Evolutionary conservation across 306 rosid species (phyloP), one percentile per base, ranked within the genome.

Genomic region (Cicer judaicum): DNA sequence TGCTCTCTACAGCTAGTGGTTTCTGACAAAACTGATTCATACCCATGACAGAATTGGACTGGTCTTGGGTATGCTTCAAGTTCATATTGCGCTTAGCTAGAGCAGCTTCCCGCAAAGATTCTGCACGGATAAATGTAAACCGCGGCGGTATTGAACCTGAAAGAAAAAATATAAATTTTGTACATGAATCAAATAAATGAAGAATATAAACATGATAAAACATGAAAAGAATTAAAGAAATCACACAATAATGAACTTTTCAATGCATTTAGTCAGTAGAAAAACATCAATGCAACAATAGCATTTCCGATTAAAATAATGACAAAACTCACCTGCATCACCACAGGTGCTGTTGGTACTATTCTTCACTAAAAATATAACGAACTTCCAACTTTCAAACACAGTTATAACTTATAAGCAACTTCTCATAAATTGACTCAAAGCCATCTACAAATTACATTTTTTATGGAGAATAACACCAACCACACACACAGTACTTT

Each of bases 51-150:
- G 83, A 60, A 82, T 48, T 67, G 76, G 84, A 52, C 77, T 59
- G 71, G 42, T 56, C 65, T 21, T 63, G 24, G 52, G 67, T 76
- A 43, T 57, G 78, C 56, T 85, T 75, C 68, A 56, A 74, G 76
- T 82, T 77, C 55, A 10, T 69, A 68, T 64, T 72, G 46, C 68
- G 69, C 54, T 82, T 85, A 48, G 90, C 91, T 76, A 91, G 79
- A 82, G 89, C 89, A 81, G 90, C 85, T 55, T 87, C 76, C 64
- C 85, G 86, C 67, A 87, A 24, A 39, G 90, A 74, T 34, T 87
- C 84, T 19, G 79, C 81, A 54, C 84, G 86, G 36, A 87, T 49
- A 60, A 73, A 86, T 70, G 96, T 73, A 71, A 86, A 89, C 49
- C 83, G 85, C 4, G 79, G 82, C 13, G 72, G 81, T 81, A 7